These are phyloP conservation scores for Physcomitrium patens DNA, from an alignment of 225 moss, liverwort and hornwort species.

Conservation along the genomic window DNA sequence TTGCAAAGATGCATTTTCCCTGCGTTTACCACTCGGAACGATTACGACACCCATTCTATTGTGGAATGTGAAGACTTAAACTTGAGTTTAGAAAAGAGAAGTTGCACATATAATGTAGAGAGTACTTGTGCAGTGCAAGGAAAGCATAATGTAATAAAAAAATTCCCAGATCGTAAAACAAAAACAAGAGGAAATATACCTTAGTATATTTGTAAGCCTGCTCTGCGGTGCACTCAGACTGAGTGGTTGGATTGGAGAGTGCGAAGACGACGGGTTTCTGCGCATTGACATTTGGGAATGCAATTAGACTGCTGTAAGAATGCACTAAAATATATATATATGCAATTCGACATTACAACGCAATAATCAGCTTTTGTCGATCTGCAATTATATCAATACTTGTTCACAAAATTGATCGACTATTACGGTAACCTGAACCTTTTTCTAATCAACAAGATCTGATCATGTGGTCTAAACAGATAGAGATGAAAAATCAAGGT, in stretches of 20 bases:
- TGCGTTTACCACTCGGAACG: constrained; percentile 21
- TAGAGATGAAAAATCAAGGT: background rate
- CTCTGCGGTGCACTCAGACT: constrained; percentile 83
- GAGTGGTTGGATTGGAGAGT: constrained; percentile 76
- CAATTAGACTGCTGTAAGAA: background rate
- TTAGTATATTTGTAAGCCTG: constrained; percentile 71
- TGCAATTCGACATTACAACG: background rate
- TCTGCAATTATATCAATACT: constrained; percentile 10
- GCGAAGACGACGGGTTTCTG: constrained; percentile 79
- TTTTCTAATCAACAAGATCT: background rate
- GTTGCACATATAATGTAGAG: too few species aligned
- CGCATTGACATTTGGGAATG: background rate
- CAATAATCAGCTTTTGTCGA: background rate
- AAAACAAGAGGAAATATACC: constrained; percentile 26
- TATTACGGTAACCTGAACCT: background rate
- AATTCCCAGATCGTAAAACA: background rate
- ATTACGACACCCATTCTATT: too few species aligned
- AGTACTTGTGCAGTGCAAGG: too few species aligned
- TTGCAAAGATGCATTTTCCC: constrained; percentile 81
- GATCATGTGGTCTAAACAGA: background rate
- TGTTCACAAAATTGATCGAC: background rate
- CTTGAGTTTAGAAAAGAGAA: too few species aligned
- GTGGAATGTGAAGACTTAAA: too few species aligned
- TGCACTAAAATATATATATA: background rate
- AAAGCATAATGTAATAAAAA: too few species aligned